These are phyloP conservation scores for Durotheca rogersii DNA, from an alignment of 495 filamentous ascomycete genomes.

Conservation along the genomic window DNA sequence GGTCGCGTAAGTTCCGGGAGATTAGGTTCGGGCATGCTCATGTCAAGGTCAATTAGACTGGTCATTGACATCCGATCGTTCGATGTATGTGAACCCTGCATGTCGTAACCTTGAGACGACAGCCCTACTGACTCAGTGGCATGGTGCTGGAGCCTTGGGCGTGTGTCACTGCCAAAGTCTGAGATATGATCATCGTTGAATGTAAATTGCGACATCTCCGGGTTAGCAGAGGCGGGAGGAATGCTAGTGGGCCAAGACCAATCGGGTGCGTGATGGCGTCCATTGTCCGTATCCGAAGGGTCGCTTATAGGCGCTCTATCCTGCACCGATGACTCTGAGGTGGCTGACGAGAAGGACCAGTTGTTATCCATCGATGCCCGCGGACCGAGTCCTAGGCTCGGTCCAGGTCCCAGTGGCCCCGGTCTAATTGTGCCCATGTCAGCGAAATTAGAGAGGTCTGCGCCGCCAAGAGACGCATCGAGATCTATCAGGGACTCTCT, in stretches of 20 bases:
- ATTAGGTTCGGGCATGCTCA: conserved; percentile 44
- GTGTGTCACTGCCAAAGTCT: conserved; percentile 35
- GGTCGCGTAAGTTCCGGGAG: conserved; percentile 43
- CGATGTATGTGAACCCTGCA: conserved; percentile 10
- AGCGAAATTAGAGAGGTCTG: conserved; percentile 53
- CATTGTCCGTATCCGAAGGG: conserved; percentile 46
- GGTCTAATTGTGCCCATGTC: conserved; percentile 63
- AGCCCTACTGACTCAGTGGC: conserved; percentile 50
- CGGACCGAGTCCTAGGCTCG: conserved; percentile 24
- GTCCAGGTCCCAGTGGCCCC: conserved; percentile 17
- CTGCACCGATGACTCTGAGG: conserved; percentile 45
- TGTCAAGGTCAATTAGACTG: conserved; percentile 55
- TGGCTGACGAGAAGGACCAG: conserved; percentile 36
- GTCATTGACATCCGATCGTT: conserved; percentile 47
- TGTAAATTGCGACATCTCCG: conserved; percentile 52
- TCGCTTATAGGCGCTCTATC: conserved; percentile 52
- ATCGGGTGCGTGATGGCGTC: conserved; percentile 56
- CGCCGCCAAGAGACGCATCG: conserved; percentile 51
- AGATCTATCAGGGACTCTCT: conserved; percentile 60
- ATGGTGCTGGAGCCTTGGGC: conserved; percentile 52
- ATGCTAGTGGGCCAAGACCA: conserved; percentile 61
- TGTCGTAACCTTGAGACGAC: conserved; percentile 45
- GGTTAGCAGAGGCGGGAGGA: conserved; percentile 51
- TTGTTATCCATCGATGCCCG: conserved; percentile 47
- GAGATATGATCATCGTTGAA: conserved; percentile 38